Evolutionary conservation across 1,284 basidiomycete genomes (phyloP).

Genomic region (Cutaneotrichosporon sp.): DNA sequence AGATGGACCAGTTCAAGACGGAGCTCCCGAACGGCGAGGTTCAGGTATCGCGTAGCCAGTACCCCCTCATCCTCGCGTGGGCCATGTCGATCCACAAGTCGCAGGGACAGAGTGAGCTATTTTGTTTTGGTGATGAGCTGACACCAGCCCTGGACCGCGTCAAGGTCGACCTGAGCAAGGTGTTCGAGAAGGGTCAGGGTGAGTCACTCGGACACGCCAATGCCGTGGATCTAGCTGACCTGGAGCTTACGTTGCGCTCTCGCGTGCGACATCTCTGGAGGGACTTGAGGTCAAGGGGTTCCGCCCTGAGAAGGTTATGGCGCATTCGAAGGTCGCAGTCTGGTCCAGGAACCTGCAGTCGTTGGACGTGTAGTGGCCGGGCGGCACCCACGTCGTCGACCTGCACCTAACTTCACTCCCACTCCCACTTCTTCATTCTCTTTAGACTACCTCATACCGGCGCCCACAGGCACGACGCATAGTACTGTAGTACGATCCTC

Average conservation of each 20-base stretch:
- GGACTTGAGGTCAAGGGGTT: constrained; percentile 89
- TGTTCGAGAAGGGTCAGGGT: constrained; percentile 73
- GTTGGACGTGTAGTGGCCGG: constrained; percentile 23
- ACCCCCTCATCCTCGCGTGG: constrained; percentile 83
- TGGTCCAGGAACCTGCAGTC: constrained; percentile 32
- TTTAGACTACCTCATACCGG: too few relatives aligned
- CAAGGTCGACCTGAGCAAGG: constrained; percentile 51
- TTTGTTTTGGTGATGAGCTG: neutral
- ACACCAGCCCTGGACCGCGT: constrained; percentile 42
- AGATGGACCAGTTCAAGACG: constrained; percentile 73
- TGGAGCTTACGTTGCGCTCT: constrained; percentile 89
- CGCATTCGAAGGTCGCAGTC: constrained; percentile 54
- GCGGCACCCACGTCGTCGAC: too few relatives aligned
- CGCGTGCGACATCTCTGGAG: constrained; percentile 85
- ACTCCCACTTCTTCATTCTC: too few relatives aligned
- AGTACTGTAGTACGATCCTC: too few relatives aligned
- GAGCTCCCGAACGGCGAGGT: constrained; percentile 77
- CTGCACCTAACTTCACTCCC: too few relatives aligned
- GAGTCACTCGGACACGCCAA: neutral
- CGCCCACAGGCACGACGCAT: too few relatives aligned
- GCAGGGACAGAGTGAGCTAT: constrained; percentile 68
- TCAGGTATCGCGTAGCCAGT: constrained; percentile 66
- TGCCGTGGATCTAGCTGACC: too few relatives aligned
- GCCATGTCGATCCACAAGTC: constrained; percentile 94
- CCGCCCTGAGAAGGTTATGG: constrained; percentile 68